Evolutionary conservation across 2,329 filamentous ascomycete genomes (phyloP).

Genomic region (Calonectria pteridis): DNA sequence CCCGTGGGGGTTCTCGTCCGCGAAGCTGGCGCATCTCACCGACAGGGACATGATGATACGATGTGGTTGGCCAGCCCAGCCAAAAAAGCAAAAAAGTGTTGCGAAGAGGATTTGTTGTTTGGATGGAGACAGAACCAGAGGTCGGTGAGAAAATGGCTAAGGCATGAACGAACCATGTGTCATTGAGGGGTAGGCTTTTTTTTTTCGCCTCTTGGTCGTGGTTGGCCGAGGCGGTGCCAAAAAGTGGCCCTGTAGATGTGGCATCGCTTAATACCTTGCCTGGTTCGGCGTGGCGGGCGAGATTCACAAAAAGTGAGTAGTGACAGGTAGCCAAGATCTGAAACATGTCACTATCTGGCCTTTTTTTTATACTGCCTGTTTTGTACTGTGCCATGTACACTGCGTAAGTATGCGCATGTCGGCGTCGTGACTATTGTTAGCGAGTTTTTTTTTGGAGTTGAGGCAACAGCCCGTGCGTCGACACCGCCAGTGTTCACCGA

Average conservation of each 20-base stretch:
- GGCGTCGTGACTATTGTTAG: not conserved
- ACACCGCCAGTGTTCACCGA: conserved; percentile 1
- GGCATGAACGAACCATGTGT: conserved; percentile 7
- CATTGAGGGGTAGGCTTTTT: not conserved
- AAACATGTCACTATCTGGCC: not conserved
- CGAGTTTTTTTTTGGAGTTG: not conserved
- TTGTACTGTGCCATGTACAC: not conserved
- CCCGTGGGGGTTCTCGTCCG: conserved; percentile 8
- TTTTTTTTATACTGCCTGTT: too few relatives aligned
- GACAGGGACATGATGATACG: not conserved
- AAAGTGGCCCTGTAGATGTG: conserved; percentile 11
- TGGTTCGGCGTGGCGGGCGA: too few relatives aligned
- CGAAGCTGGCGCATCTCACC: conserved; percentile 25
- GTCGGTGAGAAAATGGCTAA: not conserved
- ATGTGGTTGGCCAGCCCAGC: not conserved
- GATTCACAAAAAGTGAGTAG: not conserved
- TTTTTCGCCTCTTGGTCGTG: not conserved
- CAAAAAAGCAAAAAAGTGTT: not conserved
- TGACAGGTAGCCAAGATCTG: not conserved
- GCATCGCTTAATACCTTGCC: not conserved
- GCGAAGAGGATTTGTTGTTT: not conserved
- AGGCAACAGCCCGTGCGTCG: not conserved
- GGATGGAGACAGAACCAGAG: not conserved
- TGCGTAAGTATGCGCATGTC: not conserved
- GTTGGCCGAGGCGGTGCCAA: not conserved